Base-by-base conservation (phyloP, 2,329 filamentous ascomycete genomes). In the Paecilomyces sp. region DNA sequence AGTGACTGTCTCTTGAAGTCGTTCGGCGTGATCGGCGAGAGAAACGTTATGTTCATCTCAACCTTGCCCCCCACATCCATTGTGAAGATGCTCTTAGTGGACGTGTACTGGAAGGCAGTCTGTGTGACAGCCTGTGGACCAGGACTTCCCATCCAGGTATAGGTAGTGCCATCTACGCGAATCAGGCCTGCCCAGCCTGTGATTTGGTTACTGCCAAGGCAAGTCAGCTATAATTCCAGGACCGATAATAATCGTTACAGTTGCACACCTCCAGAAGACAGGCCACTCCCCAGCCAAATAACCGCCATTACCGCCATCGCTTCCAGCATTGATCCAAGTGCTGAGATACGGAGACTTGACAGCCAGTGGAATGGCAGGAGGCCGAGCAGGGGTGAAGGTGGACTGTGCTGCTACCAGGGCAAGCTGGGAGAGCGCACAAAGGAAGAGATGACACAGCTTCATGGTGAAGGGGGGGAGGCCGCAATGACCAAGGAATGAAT, bases 281-380 rank as follows among this genome's bases (percentile, higher is more conserved):
- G 88, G 83, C 87, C 87, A 92, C 68, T 85, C 74, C 1, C 88
- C 88, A 0, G 88, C 83, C 31, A 92, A 79, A 61, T 88, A 83
- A 1, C 87, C 87, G 34, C 86, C 85, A 67, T 87, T 84, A 9
- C 83, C 82, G 24, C 82, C 84, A 69, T 85, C 80, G 30, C 77
- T 83, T 1, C 86, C 86, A 9, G 81, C 85, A 60, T 83, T 75
- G 51, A 88, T 79, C 87, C 88, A 91, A 13, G 85, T 83, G 69
- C 84, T 91, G 15, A 92, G 74, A 65, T 92, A 93, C 0, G 90
- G 90, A 9, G 86, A 88, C 62, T 85, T 86, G 53, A 92, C 89
- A 52, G 88, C 88, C 34, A 93, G 74, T 12, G 90, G 89, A 30
- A 89, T 79, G 1, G 88, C 82, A 15, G 88, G 88, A 51, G 88